Percentiles rank a stretch among this genome's conserved stretches.
Evolutionary conservation across 495 filamentous ascomycete species (phyloP).

Genomic region (Trichoderma reesei): DNA sequence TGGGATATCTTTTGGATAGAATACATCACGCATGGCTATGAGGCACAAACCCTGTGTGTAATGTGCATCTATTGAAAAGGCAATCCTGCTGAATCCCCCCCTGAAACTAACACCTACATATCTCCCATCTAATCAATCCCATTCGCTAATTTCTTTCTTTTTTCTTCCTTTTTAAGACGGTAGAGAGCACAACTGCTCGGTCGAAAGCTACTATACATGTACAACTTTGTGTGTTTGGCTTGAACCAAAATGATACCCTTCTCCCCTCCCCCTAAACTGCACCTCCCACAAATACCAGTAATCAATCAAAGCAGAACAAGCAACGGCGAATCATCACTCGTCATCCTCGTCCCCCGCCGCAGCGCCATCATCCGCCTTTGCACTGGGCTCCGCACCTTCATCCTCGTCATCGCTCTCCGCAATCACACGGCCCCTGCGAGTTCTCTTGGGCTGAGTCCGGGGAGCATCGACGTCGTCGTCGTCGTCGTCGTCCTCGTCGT

Average conservation of each 20-base stretch:
- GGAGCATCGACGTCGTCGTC: conserved; percentile 29
- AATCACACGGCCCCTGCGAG: conserved; percentile 29
- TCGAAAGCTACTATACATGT: neutral
- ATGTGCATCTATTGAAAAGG: neutral
- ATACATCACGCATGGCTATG: neutral
- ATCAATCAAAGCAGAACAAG: neutral
- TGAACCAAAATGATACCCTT: too few species aligned
- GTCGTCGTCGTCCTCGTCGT: conserved; percentile 34
- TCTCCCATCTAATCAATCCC: neutral
- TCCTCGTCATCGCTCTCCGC: conserved; percentile 41
- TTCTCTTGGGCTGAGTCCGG: conserved; percentile 22
- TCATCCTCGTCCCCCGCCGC: conserved; percentile 12
- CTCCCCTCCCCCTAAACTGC: neutral
- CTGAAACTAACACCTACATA: neutral
- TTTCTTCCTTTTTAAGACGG: too few species aligned
- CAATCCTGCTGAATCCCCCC: neutral
- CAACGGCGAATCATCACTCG: neutral
- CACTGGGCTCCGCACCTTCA: conserved; percentile 14
- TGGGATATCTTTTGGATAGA: neutral
- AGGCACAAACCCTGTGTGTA: neutral
- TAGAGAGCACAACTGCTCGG: neutral
- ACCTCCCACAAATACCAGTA: neutral
- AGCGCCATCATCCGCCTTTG: neutral
- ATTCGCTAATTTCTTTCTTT: neutral
- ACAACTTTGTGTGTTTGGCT: neutral